A percentile compares a stretch with the other conserved stretches of the same genome.
phyloP scores from a whole-genome alignment of 1,284 basidiomycete species.

The Ceratobasidium papillatum region DNA sequence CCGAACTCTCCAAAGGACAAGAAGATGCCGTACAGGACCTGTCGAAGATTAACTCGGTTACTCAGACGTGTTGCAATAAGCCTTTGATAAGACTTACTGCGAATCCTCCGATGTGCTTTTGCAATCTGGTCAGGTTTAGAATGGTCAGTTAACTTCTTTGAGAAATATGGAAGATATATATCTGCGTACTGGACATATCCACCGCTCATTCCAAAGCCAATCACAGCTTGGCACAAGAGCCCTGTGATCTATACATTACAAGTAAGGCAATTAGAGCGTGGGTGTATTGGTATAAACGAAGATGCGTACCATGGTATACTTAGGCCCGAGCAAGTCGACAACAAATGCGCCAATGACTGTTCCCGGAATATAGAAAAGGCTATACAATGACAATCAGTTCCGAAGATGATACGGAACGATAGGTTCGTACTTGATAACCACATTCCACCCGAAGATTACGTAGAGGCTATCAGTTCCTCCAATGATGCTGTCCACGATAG shows the following conservation, averaged over 20 bases:
- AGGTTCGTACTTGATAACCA: slow-evolving; percentile 72
- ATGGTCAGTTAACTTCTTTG: slow-evolving; percentile 43
- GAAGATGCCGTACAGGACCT: slow-evolving; percentile 91
- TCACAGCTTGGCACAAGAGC: slow-evolving; percentile 71
- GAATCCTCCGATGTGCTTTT: slow-evolving; percentile 76
- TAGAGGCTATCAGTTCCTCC: slow-evolving; percentile 60
- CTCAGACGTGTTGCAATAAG: neutral
- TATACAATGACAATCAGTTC: slow-evolving; percentile 47
- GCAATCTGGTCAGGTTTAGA: slow-evolving; percentile 55
- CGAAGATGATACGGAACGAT: slow-evolving; percentile 2
- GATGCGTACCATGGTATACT: slow-evolving; percentile 71
- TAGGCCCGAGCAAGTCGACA: slow-evolving; percentile 77
- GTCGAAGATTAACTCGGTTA: neutral
- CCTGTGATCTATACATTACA: slow-evolving; percentile 64
- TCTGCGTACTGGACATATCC: slow-evolving; percentile 63
- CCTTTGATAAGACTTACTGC: slow-evolving; percentile 59
- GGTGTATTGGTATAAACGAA: too few species aligned
- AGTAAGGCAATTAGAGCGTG: neutral
- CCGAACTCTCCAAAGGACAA: slow-evolving; percentile 81
- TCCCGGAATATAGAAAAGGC: slow-evolving; percentile 82
- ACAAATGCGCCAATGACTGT: slow-evolving; percentile 80
- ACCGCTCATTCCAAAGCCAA: slow-evolving; percentile 88
- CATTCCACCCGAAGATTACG: slow-evolving; percentile 77
- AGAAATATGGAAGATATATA: slow-evolving; percentile 32
- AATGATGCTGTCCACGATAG: slow-evolving; percentile 74